Percentiles rank a stretch among this genome's conserved stretches.
Conservation (phyloP, 2,329 filamentous ascomycete species). For the Arthroderma sp. region DNA sequence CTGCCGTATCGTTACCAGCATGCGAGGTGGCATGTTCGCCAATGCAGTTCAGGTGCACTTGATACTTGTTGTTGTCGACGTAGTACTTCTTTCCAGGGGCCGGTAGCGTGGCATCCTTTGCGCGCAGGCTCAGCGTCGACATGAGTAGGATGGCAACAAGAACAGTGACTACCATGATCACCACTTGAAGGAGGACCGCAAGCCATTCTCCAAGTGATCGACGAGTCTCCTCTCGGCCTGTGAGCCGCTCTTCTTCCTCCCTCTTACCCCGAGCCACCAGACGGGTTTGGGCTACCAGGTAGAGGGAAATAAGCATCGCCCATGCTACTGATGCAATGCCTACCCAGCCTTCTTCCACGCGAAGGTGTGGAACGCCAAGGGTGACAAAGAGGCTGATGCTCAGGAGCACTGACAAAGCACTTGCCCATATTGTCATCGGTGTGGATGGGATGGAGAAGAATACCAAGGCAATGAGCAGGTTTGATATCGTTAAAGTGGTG, state of each 20-base stretch:
- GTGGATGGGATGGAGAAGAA: slow-evolving; percentile 83
- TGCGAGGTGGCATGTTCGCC: slow-evolving; percentile 42
- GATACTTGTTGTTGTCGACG: slow-evolving; percentile 75
- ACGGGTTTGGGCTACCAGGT: slow-evolving; percentile 66
- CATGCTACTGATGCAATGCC: slow-evolving; percentile 77
- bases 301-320: slow-evolving; percentile 67
- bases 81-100: slow-evolving; percentile 63
- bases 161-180: slow-evolving; percentile 57
- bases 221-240: slow-evolving; percentile 74
- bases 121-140: slow-evolving; percentile 64
- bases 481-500: slow-evolving; percentile 63
- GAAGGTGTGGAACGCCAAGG: slow-evolving; percentile 58
- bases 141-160: slow-evolving; percentile 63
- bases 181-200: slow-evolving; percentile 61
- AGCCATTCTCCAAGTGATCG: slow-evolving; percentile 74
- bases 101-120: slow-evolving; percentile 62
- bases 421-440: slow-evolving; percentile 60
- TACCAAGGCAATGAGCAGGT: slow-evolving; percentile 62
- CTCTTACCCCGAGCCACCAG: slow-evolving; percentile 83
- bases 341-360: slow-evolving; percentile 79
- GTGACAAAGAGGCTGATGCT: slow-evolving; percentile 69
- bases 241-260: slow-evolving; percentile 85
- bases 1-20: slow-evolving; percentile 38
- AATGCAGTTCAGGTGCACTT: slow-evolving; percentile 72
- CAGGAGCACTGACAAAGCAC: slow-evolving; percentile 55